phyloP scores from a whole-genome alignment of 331 rosid species.

The Phaseolus coccineus region DNA sequence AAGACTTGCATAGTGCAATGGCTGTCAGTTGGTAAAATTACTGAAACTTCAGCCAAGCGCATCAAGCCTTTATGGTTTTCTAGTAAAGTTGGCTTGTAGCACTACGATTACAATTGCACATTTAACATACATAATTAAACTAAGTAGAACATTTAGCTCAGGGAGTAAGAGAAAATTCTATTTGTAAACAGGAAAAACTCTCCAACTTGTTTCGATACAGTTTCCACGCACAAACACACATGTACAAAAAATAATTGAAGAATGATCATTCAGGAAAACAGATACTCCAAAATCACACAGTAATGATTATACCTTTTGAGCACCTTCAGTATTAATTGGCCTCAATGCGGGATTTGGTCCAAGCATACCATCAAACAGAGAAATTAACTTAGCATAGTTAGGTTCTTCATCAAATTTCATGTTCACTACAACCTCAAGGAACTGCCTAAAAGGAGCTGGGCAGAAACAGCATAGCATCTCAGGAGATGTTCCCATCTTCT shows the following conservation, averaged over 20 bases:
- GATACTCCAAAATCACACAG: background rate
- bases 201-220: background rate
- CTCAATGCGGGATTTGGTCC: constrained; percentile 91
- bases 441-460: constrained; percentile 69
- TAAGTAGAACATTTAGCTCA: background rate
- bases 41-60: background rate
- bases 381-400: constrained; percentile 77
- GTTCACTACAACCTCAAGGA: constrained; percentile 87
- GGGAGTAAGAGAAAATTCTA: background rate
- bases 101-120: background rate
- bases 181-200: background rate
- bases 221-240: no score
- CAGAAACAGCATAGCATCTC: constrained; percentile 77
- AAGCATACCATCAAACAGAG: constrained; percentile 81
- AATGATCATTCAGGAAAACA: background rate
- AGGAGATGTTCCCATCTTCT: constrained; percentile 93
- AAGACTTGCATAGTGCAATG: no score
- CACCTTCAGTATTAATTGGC: constrained; percentile 92
- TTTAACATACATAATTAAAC: background rate
- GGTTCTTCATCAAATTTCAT: constrained; percentile 96
- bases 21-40: background rate
- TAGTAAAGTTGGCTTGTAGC: background rate
- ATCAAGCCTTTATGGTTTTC: background rate
- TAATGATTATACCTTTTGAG: constrained; percentile 72
- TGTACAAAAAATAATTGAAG: background rate